Conservation (phyloP, 257 asterid species). For the Ilex aquifolium region DNA sequence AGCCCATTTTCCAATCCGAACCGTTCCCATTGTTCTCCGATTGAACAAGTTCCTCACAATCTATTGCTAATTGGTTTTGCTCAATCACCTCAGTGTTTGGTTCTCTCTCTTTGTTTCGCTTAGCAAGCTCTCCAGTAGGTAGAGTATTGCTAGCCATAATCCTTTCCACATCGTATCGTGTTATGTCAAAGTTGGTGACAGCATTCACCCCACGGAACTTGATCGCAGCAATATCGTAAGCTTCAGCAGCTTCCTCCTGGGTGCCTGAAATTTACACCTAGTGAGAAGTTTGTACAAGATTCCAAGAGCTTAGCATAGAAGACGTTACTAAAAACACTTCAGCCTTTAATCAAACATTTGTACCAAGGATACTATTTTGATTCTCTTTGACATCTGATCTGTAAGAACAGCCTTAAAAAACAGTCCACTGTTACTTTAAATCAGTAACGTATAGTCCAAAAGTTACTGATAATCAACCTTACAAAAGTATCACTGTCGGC, state of each 20-base stretch:
- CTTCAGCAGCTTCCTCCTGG: slow-evolving; percentile 55
- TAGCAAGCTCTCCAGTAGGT: slow-evolving; percentile 28
- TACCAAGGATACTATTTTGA: no score
- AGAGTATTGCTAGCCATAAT: slow-evolving; percentile 43
- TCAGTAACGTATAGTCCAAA: no score
- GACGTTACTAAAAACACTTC: background rate
- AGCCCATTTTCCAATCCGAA: slow-evolving; percentile 32
- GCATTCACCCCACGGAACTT: slow-evolving; percentile 45
- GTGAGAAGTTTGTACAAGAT: background rate
- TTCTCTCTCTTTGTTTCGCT: slow-evolving; percentile 37
- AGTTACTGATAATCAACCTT: no score
- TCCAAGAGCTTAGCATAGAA: background rate
- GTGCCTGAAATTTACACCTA: slow-evolving; percentile 22
- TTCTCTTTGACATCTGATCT: no score
- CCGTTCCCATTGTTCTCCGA: slow-evolving; percentile 9
- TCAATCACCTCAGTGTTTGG: slow-evolving; percentile 13
- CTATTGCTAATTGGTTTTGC: slow-evolving; percentile 4
- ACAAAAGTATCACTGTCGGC: no score
- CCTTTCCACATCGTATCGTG: slow-evolving; percentile 37
- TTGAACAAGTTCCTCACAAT: slow-evolving; percentile 8
- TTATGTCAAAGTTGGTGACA: slow-evolving; percentile 41
- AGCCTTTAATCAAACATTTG: background rate
- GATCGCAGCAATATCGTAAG: slow-evolving; percentile 50
- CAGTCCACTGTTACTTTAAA: no score
- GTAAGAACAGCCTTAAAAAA: no score